Evolutionary conservation across 331 rosid species (phyloP).

Genomic region (Malus hybrid): DNA sequence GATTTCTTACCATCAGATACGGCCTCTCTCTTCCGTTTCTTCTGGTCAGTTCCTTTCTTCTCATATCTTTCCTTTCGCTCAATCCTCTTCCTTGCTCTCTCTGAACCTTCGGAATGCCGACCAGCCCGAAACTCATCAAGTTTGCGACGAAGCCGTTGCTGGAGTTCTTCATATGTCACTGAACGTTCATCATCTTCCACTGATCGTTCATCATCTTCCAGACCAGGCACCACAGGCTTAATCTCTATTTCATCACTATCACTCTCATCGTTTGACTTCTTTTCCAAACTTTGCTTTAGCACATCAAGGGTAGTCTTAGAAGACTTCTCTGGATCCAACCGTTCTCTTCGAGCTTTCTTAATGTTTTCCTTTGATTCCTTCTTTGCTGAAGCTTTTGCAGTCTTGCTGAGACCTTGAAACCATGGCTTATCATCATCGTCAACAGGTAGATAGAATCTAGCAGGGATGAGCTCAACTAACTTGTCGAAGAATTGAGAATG

Average conservation of each 20-base stretch:
- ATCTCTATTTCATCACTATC: constrained; percentile 28
- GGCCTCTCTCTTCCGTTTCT: constrained; percentile 55
- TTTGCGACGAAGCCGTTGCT: constrained; percentile 48
- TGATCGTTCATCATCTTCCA: constrained; percentile 38
- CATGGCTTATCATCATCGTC: constrained; percentile 58
- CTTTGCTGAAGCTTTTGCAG: constrained; percentile 49
- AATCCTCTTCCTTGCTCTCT: constrained; percentile 36
- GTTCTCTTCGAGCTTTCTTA: constrained; percentile 53
- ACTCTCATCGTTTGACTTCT: constrained; percentile 18
- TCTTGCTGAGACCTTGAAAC: constrained; percentile 72
- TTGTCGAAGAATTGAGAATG: constrained; percentile 58
- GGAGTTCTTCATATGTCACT: constrained; percentile 65
- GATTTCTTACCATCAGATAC: constrained; percentile 19
- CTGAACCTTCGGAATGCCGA: constrained; percentile 36
- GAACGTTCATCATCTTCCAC: constrained; percentile 42
- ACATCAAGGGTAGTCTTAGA: constrained; percentile 54
- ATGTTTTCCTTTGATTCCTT: constrained; percentile 61
- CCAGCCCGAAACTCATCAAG: constrained; percentile 43
- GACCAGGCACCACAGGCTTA: constrained; percentile 29
- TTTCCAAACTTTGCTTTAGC: constrained; percentile 49
- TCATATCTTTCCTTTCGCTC: constrained; percentile 34
- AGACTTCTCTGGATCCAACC: constrained; percentile 65
- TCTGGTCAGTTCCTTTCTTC: constrained; percentile 23
- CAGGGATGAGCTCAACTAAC: constrained; percentile 67
- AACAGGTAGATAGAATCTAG: constrained; percentile 47